Conservation (phyloP, 2,329 filamentous ascomycete species). For the Talaromyces sp. region DNA sequence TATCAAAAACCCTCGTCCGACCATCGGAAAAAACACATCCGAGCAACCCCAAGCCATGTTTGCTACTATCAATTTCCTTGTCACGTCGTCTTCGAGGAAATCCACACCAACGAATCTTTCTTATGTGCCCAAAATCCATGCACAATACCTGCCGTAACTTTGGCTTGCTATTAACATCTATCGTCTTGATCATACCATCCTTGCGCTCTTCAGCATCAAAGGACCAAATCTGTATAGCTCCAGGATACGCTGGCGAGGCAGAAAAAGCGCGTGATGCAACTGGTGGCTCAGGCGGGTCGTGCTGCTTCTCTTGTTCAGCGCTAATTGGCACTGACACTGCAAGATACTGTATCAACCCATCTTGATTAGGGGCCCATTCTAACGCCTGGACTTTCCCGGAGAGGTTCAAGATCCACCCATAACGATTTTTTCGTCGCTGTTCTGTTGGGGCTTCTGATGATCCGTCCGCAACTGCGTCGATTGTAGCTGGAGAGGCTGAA, state of each 20-base stretch:
- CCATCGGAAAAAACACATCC: conserved; percentile 58
- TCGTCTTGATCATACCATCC: conserved; percentile 28
- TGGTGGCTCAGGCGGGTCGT: conserved; percentile 26
- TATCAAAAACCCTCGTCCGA: conserved; percentile 49
- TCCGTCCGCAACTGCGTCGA: neutral
- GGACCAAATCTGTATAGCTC: conserved; percentile 56
- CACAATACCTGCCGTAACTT: conserved; percentile 49
- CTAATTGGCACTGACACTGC: conserved; percentile 44
- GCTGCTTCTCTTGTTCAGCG: conserved; percentile 31
- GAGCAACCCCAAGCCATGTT: conserved; percentile 46
- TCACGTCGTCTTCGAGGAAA: conserved; percentile 31
- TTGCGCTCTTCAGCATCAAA: conserved; percentile 39
- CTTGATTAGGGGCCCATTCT: conserved; percentile 44
- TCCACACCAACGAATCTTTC: conserved; percentile 54
- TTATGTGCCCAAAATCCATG: conserved; percentile 53
- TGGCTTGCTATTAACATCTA: conserved; percentile 44
- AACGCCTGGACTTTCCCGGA: conserved; percentile 50
- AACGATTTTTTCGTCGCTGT: conserved; percentile 25
- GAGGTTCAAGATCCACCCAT: conserved; percentile 54
- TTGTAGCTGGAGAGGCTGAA: neutral
- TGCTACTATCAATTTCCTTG: conserved; percentile 26
- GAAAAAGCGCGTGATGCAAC: conserved; percentile 47
- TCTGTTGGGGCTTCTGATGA: conserved; percentile 9
- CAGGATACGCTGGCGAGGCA: conserved; percentile 44
- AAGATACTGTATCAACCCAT: conserved; percentile 51